Conservation (phyloP, 2,329 filamentous ascomycete genomes). For the Phialophora verrucosa region DNA sequence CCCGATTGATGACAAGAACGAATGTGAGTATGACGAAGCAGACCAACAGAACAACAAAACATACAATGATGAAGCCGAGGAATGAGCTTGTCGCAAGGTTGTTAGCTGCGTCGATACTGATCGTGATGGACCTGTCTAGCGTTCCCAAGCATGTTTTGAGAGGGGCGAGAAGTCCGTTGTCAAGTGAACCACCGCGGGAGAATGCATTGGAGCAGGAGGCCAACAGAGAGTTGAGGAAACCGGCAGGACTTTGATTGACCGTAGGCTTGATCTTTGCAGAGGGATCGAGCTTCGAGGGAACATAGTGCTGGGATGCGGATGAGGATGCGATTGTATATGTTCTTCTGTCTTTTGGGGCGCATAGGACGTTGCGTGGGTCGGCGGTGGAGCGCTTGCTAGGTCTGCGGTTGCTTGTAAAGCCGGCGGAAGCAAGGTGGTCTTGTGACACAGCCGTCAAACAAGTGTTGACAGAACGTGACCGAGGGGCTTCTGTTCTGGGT, state of each 20-base stretch:
- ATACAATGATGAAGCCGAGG: background rate
- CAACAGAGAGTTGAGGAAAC: background rate
- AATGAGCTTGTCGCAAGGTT: constrained; percentile 1
- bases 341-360: background rate
- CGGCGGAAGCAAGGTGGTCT: background rate
- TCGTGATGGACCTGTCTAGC: background rate
- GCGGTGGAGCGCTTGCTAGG: background rate
- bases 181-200: background rate
- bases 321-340: background rate
- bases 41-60: background rate
- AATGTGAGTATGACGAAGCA: background rate
- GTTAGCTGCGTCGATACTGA: background rate
- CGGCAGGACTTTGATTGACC: background rate
- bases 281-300: background rate
- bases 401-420: background rate
- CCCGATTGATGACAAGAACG: background rate
- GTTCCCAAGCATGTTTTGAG: background rate
- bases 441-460: background rate
- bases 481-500: background rate
- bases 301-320: background rate
- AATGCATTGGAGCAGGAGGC: background rate
- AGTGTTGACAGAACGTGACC: background rate
- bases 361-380: background rate
- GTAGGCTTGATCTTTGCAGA: background rate
- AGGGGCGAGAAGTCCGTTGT: background rate